A percentile compares a stretch with the other conserved stretches of the same genome.
phyloP scores from a whole-genome alignment of 768 basidiomycete species.

The Kwoniella bestiolae region DNA sequence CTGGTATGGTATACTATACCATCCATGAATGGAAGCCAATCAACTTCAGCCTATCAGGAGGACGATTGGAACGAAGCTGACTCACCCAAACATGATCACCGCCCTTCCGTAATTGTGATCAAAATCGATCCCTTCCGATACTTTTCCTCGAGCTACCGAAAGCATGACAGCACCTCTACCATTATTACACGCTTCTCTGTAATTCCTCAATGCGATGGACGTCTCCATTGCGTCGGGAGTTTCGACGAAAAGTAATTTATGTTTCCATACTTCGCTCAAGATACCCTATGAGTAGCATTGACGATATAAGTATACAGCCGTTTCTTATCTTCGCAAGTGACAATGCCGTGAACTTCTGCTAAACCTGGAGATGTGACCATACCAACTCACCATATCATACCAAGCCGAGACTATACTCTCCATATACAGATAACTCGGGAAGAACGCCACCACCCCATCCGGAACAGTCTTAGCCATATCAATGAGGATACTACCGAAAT shows the following conservation, averaged over 20 bases:
- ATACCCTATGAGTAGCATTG: conserved; percentile 81
- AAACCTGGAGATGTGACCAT: not conserved
- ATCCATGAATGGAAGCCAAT: conserved; percentile 4
- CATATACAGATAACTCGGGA: conserved; percentile 99
- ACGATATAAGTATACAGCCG: conserved; percentile 10
- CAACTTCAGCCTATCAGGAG: conserved; percentile 9
- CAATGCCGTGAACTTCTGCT: too few relatives aligned
- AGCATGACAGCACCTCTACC: conserved; percentile 94
- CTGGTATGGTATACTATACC: conserved; percentile 82
- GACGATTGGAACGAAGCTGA: conserved; percentile 18
- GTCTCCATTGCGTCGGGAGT: conserved; percentile 99
- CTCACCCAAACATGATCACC: conserved; percentile 98
- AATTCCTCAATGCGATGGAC: conserved; percentile 95
- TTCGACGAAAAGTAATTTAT: conserved; percentile 98
- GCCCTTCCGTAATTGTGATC: conserved; percentile 99
- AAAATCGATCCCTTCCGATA: conserved; percentile 99
- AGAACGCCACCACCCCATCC: conserved; percentile 98
- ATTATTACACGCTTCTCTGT: conserved; percentile 96
- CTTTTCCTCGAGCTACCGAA: conserved; percentile 97
- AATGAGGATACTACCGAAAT: conserved; percentile 96
- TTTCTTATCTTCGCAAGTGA: not conserved
- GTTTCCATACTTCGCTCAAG: conserved; percentile 98
- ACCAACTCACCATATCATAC: conserved; percentile 92
- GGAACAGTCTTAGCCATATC: conserved; percentile 98
- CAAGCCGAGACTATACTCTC: conserved; percentile 99